Evolutionary conservation across 345 rosid genomes (phyloP).

Genomic region (Populus deltoides): DNA sequence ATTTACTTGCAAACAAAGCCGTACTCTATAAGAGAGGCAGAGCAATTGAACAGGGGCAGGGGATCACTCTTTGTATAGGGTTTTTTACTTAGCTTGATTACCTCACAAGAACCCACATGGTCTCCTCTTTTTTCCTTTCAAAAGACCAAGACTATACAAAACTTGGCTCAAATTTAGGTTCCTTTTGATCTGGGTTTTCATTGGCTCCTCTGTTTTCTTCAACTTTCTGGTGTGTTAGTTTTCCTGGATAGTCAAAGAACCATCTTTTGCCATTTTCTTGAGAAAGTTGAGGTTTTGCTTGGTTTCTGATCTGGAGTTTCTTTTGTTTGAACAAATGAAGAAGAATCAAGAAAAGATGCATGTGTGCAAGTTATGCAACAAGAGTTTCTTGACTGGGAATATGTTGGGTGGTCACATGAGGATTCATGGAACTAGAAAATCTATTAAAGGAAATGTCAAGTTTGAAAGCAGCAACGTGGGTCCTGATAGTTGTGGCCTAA

Average conservation of each 20-base stretch:
- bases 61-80: background rate
- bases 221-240: slow-evolving; percentile 16
- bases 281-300: slow-evolving; percentile 12
- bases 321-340: slow-evolving; percentile 15
- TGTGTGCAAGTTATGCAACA: slow-evolving; percentile 27
- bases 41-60: slow-evolving; percentile 1
- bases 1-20: background rate
- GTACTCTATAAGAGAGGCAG: background rate
- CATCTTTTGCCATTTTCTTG: background rate
- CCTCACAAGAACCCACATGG: slow-evolving; percentile 2
- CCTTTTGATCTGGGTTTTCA: slow-evolving; percentile 21
- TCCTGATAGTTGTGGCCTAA: slow-evolving; percentile 42
- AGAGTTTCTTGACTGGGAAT: slow-evolving; percentile 34
- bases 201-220: slow-evolving; percentile 29
- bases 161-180: background rate
- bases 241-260: slow-evolving; percentile 6
- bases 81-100: background rate
- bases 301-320: slow-evolving; percentile 17
- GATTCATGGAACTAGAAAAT: slow-evolving; percentile 17
- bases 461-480: slow-evolving; percentile 17
- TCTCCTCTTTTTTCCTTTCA: slow-evolving; percentile 13
- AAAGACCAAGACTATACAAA: background rate
- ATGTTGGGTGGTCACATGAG: slow-evolving; percentile 39
- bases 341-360: slow-evolving; percentile 25
- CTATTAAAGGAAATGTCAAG: slow-evolving; percentile 16